These are phyloP conservation scores for Setaria italica DNA, from an alignment of 202 grass and related monocot genomes.

Conservation along the genomic window DNA sequence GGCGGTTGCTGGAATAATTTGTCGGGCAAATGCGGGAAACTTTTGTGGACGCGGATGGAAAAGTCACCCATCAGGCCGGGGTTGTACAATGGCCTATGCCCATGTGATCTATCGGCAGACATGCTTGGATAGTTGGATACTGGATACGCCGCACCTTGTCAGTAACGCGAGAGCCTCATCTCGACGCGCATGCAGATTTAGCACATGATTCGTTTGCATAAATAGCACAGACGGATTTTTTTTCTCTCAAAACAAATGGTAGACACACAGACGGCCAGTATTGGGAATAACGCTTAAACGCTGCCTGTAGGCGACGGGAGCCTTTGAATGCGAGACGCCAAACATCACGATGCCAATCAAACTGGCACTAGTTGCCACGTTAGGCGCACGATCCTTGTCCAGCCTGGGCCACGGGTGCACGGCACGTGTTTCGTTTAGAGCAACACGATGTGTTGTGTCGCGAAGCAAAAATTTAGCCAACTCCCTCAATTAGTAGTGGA, in stretches of 20 bases:
- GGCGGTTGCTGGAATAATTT: constrained; percentile 8
- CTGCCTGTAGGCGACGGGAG: not conserved
- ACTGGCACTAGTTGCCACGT: not conserved
- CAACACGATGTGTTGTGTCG: not conserved
- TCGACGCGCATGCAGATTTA: not conserved
- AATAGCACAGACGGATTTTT: not conserved
- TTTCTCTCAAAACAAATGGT: too few species aligned
- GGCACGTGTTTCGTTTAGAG: constrained; percentile 1
- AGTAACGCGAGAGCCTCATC: not conserved
- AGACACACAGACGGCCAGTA: too few species aligned
- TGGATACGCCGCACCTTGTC: not conserved
- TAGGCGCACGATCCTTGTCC: not conserved
- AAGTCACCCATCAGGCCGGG: not conserved
- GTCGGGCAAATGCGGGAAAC: not conserved
- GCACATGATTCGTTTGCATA: not conserved
- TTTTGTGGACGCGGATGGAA: not conserved
- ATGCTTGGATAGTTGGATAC: not conserved
- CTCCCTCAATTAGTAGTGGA: not conserved
- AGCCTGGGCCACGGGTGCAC: not conserved
- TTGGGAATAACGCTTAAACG: not conserved
- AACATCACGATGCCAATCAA: not conserved
- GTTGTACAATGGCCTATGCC: not conserved
- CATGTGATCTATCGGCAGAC: constrained; percentile 11
- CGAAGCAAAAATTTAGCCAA: not conserved
- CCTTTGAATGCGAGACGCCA: not conserved